phyloP scores from a whole-genome alignment of 768 basidiomycete genomes.

The Phallus indusiatus region DNA sequence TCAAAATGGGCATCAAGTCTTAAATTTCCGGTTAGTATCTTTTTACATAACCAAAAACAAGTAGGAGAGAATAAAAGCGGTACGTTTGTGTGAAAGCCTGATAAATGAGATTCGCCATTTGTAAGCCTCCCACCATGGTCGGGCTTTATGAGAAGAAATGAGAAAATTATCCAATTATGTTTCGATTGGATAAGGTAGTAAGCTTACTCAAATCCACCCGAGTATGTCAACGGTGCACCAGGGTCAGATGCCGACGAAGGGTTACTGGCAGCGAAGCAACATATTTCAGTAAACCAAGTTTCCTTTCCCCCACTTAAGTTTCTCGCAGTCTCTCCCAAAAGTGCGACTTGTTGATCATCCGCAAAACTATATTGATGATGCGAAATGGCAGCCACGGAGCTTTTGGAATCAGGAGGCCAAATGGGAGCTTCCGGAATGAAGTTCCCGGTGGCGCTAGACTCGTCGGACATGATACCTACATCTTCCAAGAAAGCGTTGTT shows the following conservation, averaged over 20 bases:
- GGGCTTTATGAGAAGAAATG: conserved; percentile 13
- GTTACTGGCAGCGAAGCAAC: conserved; percentile 16
- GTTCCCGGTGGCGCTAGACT: conserved; percentile 23
- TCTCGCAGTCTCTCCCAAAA: conserved; percentile 10
- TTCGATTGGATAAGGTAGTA: background rate
- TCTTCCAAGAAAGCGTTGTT: conserved; percentile 20
- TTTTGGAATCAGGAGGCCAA: conserved; percentile 13
- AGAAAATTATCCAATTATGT: background rate
- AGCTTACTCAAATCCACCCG: conserved; percentile 12
- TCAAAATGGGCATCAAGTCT: conserved; percentile 21
- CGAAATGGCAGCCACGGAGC: conserved; percentile 29
- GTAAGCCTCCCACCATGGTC: conserved; percentile 16
- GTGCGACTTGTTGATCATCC: conserved; percentile 19
- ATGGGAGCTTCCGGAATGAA: conserved; percentile 14
- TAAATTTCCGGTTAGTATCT: conserved; percentile 12
- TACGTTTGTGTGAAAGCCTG: conserved; percentile 16
- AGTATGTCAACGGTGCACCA: conserved; percentile 12
- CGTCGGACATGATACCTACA: conserved; percentile 34
- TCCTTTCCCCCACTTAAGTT: conserved; percentile 14
- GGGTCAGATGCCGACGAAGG: conserved; percentile 12
- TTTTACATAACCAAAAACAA: no score
- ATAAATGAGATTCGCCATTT: conserved; percentile 15
- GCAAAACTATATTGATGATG: conserved; percentile 41
- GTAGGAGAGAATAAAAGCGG: background rate
- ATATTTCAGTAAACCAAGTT: conserved; percentile 20